phyloP scores from a whole-genome alignment of 2,329 filamentous ascomycete genomes.

The Epicoccum nigrum region DNA sequence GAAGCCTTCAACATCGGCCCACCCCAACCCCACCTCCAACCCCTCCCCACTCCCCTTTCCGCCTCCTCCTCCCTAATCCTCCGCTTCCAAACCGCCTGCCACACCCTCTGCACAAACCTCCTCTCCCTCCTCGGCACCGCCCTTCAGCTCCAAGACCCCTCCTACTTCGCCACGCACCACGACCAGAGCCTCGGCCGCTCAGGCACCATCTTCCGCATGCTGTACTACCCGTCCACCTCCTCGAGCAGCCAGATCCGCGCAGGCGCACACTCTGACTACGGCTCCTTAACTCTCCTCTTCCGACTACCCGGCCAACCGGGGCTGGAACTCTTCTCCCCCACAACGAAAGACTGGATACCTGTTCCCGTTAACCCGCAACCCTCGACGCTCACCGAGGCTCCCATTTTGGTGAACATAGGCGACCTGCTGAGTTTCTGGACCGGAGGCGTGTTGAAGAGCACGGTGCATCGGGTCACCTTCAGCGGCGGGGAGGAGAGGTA shows the following conservation, averaged over 20 bases:
- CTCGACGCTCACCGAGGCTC: constrained; percentile 62
- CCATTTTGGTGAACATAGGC: constrained; percentile 68
- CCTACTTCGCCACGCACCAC: constrained; percentile 69
- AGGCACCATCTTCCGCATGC: constrained; percentile 58
- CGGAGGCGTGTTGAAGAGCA: constrained; percentile 81
- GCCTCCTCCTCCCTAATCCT: constrained; percentile 66
- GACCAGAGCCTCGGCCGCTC: constrained; percentile 57
- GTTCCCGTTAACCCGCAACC: constrained; percentile 60
- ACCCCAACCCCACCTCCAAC: constrained; percentile 71
- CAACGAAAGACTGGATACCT: constrained; percentile 49
- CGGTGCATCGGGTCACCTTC: constrained; percentile 88
- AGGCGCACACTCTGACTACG: constrained; percentile 91
- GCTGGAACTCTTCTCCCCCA: constrained; percentile 75
- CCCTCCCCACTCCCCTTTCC: constrained; percentile 70
- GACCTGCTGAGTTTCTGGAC: constrained; percentile 87
- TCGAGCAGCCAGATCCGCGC: constrained; percentile 66
- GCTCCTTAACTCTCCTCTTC: constrained; percentile 74
- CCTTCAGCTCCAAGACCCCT: constrained; percentile 60
- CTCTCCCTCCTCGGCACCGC: constrained; percentile 80
- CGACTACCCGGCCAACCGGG: constrained; percentile 84
- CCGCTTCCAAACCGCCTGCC: constrained; percentile 73
- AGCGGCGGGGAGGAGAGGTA: constrained; percentile 56
- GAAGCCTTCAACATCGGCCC: constrained; percentile 93
- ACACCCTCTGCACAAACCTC: constrained; percentile 72
- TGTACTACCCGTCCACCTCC: constrained; percentile 56